Conservation (phyloP, 176 grass and related monocot genomes). For the Lolium perenne region DNA sequence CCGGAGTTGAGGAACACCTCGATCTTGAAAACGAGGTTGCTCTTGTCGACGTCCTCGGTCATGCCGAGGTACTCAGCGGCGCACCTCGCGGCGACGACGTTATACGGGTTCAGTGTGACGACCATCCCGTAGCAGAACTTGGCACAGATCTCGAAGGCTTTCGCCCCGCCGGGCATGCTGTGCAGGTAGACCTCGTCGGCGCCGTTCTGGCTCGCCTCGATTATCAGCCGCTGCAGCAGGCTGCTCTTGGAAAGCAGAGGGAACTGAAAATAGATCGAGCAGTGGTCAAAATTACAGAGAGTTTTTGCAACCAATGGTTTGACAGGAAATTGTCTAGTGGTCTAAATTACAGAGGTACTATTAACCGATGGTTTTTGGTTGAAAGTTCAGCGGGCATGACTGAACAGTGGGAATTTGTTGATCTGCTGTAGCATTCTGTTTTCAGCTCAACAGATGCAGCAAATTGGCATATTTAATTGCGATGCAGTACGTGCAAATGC, state of each 20-base stretch:
- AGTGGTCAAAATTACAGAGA: not conserved
- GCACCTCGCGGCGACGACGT: constrained; percentile 67
- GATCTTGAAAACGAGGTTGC: constrained; percentile 80
- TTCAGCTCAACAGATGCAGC: not conserved
- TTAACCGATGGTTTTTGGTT: not conserved
- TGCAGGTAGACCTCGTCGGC: constrained; percentile 62
- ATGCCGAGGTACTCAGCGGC: constrained; percentile 89
- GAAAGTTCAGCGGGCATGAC: not conserved
- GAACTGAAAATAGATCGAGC: constrained; percentile 56
- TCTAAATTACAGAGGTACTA: not conserved
- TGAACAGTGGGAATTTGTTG: not conserved
- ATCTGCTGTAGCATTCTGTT: constrained; percentile 24
- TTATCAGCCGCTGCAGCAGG: constrained; percentile 65
- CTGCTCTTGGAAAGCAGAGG: constrained; percentile 88
- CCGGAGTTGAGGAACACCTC: constrained; percentile 82
- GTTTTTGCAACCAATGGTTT: not conserved
- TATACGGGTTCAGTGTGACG: constrained; percentile 85
- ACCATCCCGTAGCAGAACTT: constrained; percentile 98
- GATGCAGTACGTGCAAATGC: constrained; percentile 11
- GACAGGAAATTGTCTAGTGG: not conserved
- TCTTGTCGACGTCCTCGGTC: constrained; percentile 83
- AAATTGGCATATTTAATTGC: constrained; percentile 29
- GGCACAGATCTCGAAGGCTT: constrained; percentile 75
- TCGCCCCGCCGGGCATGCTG: constrained; percentile 75
- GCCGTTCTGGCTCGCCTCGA: constrained; percentile 60